Evolutionary conservation across 2,329 filamentous ascomycete species (phyloP), one percentile per base, ranked within the genome.

Genomic region (Neurospora crassa): DNA sequence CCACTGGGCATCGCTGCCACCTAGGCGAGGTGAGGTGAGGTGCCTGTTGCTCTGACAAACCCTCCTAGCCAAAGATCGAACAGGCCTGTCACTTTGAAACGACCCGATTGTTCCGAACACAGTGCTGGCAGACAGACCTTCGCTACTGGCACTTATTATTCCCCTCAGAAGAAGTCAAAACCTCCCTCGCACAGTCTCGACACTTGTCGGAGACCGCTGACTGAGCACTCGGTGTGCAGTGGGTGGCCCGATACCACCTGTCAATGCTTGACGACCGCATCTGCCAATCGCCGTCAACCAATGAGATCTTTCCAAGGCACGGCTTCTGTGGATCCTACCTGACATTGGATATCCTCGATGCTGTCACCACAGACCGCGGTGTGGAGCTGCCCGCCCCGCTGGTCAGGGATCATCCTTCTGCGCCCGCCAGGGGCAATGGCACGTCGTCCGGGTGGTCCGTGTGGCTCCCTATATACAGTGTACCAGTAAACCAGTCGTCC

Each of bases 21-120:
- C 29, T 29, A 18, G 53, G 47, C 4, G 47, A 18, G 53, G 47
- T 16, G 47, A 53, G 12, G 45, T 53, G n/a, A 47, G 18, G n/a
- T 63, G 24, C 34, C 34, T 37, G 34, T 8, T 69, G 68, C 40
- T 18, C 53, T 41, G 20, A 47, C 67, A 41, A 40, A 59, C 20
- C 45, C 20, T 20, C 12, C 45, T 16, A 68, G 67, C 69, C 11
- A 67, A 42, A 24, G 69, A 53, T 41, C 3, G 6, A 34, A 34
- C 47, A 59, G 24, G 47, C 47, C 8, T 45, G 67, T 40, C 43
- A 67, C 40, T 59, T 70, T 70, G 68, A 70, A 69, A 72, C 34
- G 7, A 37, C 5, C 75, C 74, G 73, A 71, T 68, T 69, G 69
- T 71, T 74, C 74, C 75, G 74, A 76, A 76, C 75, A 76, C 75